A percentile compares a stretch with the other conserved stretches of the same genome.
phyloP scores from a whole-genome alignment of 106 monocot species.

The Dactylorhiza incarnata region DNA sequence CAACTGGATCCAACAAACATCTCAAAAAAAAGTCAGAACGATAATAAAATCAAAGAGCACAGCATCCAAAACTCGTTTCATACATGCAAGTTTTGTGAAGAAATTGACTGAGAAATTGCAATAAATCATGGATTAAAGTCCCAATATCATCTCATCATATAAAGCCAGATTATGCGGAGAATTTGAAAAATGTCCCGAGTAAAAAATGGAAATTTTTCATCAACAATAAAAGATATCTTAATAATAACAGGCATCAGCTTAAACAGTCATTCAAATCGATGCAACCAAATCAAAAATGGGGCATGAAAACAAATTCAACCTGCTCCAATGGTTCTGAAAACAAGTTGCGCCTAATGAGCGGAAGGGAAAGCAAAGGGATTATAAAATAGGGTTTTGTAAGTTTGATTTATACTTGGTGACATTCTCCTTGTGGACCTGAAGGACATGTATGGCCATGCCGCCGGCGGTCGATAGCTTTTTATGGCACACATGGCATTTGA shows the following conservation, averaged over 20 bases:
- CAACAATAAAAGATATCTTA: neutral
- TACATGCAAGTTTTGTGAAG: neutral
- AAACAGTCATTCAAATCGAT: neutral
- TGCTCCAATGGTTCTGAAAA: neutral
- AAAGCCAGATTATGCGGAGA: neutral
- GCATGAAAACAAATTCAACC: neutral
- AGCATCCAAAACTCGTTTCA: neutral
- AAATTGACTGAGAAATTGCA: neutral
- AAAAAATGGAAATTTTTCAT: constrained; percentile 1
- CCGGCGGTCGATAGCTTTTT: constrained; percentile 98
- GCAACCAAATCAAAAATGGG: neutral
- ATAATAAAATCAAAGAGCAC: no score
- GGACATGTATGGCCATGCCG: constrained; percentile 97
- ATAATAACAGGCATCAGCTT: neutral
- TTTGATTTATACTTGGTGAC: constrained; percentile 67
- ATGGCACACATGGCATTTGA: constrained; percentile 97
- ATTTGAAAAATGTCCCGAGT: neutral
- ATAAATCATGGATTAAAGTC: neutral
- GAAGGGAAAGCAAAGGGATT: neutral
- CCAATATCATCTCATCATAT: neutral
- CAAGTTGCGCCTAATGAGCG: neutral
- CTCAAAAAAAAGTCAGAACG: no score
- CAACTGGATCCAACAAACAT: no score
- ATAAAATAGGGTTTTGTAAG: neutral
- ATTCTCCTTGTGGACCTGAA: constrained; percentile 93